phyloP scores from a whole-genome alignment of 129 eudicot species.

The Pulicaria dysenterica region DNA sequence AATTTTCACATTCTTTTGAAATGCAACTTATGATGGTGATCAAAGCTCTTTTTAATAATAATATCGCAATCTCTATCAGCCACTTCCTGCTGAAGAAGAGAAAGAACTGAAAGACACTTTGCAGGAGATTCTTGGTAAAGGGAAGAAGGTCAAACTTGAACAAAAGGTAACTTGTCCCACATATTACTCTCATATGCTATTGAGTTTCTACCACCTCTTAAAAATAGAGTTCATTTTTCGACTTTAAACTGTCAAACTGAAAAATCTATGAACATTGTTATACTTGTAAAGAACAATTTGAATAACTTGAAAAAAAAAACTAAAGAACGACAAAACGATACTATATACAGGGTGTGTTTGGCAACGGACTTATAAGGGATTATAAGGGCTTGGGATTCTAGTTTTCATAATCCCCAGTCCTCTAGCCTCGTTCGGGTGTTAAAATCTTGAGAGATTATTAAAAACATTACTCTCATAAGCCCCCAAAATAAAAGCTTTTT shows the following conservation, averaged over 20 bases:
- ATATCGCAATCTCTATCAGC: constrained; percentile 38
- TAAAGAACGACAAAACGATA: background rate
- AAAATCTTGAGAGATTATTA: too few relatives aligned
- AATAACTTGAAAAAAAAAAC: background rate
- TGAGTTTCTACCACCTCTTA: background rate
- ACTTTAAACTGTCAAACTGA: background rate
- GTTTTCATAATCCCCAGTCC: too few relatives aligned
- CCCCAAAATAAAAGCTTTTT: too few relatives aligned
- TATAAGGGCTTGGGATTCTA: too few relatives aligned
- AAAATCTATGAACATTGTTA: background rate
- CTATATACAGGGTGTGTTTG: too few relatives aligned
- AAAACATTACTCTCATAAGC: too few relatives aligned
- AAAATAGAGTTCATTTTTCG: background rate
- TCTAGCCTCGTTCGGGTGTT: too few relatives aligned
- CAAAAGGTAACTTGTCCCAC: constrained; percentile 67
- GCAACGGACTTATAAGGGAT: too few relatives aligned
- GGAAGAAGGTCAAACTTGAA: constrained; percentile 74
- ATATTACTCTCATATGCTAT: background rate
- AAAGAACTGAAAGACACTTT: constrained; percentile 79
- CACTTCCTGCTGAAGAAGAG: constrained; percentile 84
- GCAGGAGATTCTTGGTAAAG: constrained; percentile 74
- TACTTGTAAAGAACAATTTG: background rate
- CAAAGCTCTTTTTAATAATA: background rate
- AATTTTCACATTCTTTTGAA: background rate
- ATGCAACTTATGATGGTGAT: background rate